Evolutionary conservation across 140 eudicot genomes (phyloP), one percentile per base, ranked within the genome.

Genomic region (Anethum foeniculum): DNA sequence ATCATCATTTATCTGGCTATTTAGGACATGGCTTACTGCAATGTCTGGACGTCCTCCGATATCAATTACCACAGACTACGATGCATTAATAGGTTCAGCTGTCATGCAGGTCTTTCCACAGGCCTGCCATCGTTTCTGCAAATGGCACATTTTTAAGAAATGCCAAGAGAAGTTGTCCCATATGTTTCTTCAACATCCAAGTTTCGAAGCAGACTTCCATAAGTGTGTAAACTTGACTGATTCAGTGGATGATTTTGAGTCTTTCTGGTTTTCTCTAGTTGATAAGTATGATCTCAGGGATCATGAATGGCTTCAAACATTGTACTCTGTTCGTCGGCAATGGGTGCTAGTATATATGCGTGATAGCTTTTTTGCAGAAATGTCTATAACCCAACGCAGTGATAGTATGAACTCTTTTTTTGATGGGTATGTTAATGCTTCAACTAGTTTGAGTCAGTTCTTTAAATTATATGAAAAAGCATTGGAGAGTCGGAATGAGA

Each of bases 381-480:
- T 88, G 95, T 92, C 91, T 60, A 88, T 83, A 85, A 84, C 95
- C 27, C 97, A 90, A 75, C 89, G 89, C 16, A 87, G 97, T 71
- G 97, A 92, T 76, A 92, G 90, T 79, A 92, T 92, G 93, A 92
- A 92, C 82, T 92, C 97, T 6, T 92, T 88, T 81, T 92, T 92
- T 76, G 97, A 92, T 84, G 96, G 97, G 58, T 90, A 88, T 82
- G 85, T 90, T 65, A 90, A 92, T 81, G 97, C 96, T 7, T 90
- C 93, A 69, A 92, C 97, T 8, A 84, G 80, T 47, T 81, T 92
- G 38, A 86, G 84, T 56, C 97, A 90, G 81, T 92, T 92, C 80
- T 88, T 88, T 62, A 90, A 86, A 76, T 77, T 90, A 81, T 92
- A 92, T 52, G 95, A 92, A 81, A 92, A 90, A 85, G 97, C 97